Evolutionary conservation across 441 rosid species (phyloP), one percentile per base, ranked within the genome.

Genomic region (Jatropha multifida): DNA sequence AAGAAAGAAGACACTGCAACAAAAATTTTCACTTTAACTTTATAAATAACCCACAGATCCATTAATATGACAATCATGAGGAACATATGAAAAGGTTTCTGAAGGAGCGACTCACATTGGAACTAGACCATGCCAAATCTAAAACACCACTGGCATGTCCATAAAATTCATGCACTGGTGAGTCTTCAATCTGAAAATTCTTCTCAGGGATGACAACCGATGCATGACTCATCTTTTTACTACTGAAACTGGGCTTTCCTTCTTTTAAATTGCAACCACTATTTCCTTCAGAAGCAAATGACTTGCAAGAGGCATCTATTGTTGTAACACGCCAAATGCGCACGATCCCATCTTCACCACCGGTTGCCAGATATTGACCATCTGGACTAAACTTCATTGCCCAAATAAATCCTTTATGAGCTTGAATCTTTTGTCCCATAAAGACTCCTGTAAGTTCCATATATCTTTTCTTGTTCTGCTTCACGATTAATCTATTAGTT

Each of bases 351-450:
- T 93, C 99, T 79, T 87, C 92, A 5, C 99, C 99, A 58, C 94
- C 98, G 0, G 86, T 95, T 6, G 97, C 98, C 79, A 95, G 79
- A 69, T 75, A 91, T 71, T 77, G 86, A 13, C 97, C 97, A 80
- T 89, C 92, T 10, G 96, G 90, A 69, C 97, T 95, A 72, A 91
- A 95, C 88, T 93, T 95, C 83, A 95, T 83, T 13, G 88, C 55
- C 90, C 88, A 85, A 77, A 93, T 91, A 72, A 68, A 78, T 68
- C 99, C 94, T 2, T 78, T 85, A 77, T 93, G 99, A 73, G 94
- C 99, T 76, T 80, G 81, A 77, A 95, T 81, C 76, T 93, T 90
- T 78, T 93, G 96, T 64, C 79, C 84, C 51, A 54, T 69, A 60
- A 76, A 90, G 63, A 88, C 74, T 46, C 90, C 97, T 10, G 97